Percentiles rank a stretch among this genome's conserved stretches.
phyloP scores from a whole-genome alignment of 441 rosid genomes.

The Brassica balearica region DNA sequence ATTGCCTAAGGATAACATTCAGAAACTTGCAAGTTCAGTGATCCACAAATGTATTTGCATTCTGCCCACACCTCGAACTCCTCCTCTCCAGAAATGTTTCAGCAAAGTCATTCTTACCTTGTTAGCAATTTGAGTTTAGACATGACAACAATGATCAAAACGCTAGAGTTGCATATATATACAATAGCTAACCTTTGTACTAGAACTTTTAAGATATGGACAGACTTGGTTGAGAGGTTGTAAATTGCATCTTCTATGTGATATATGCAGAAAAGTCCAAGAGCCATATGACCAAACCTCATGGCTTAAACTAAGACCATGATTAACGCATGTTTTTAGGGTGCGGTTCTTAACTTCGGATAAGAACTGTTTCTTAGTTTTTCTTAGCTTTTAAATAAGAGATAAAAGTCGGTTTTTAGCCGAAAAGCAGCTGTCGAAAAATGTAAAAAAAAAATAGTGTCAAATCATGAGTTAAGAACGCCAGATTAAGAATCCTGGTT shows the following conservation, averaged over 20 bases:
- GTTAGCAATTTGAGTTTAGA: constrained; percentile 53
- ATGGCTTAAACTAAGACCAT: no score
- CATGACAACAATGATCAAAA: constrained; percentile 1
- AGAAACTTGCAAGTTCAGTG: constrained; percentile 73
- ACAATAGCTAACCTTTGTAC: constrained; percentile 59
- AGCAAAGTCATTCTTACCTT: constrained; percentile 67
- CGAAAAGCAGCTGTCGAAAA: no score
- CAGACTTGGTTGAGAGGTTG: constrained; percentile 84
- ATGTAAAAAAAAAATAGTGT: no score
- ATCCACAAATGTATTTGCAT: constrained; percentile 70
- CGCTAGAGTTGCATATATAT: neutral
- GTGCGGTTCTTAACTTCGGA: no score
- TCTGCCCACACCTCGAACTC: constrained; percentile 63
- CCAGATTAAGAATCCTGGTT: no score
- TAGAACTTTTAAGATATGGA: constrained; percentile 69
- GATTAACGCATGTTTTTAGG: no score
- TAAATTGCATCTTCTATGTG: constrained; percentile 77
- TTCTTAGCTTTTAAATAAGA: no score
- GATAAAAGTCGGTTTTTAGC: no score
- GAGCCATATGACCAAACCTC: no score
- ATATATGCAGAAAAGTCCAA: constrained; percentile 47
- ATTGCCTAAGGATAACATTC: constrained; percentile 88
- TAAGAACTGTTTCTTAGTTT: no score
- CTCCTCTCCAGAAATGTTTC: constrained; percentile 51
- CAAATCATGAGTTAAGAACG: no score